Conservation (phyloP, 1,284 basidiomycete species). For the Kwoniella shivajii region DNA sequence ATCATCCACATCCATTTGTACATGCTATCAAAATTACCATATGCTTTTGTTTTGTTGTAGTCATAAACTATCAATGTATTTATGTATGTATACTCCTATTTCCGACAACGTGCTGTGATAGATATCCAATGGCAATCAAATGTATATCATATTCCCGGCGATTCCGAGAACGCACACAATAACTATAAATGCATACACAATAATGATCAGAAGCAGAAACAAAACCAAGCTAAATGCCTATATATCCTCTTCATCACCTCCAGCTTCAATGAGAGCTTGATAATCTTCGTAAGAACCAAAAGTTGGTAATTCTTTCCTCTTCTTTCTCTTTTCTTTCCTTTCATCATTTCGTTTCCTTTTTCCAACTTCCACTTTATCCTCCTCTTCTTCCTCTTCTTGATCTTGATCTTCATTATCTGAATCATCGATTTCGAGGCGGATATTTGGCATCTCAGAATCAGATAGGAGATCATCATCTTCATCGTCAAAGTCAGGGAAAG, state of each 20-base stretch:
- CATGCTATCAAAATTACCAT: no score
- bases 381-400: slow-evolving; percentile 55
- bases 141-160: no score
- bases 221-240: no score
- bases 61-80: no score
- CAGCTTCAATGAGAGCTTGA: slow-evolving; percentile 84
- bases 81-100: no score
- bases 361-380: slow-evolving; percentile 56
- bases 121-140: no score
- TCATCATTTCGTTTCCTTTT: slow-evolving; percentile 60
- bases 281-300: slow-evolving; percentile 97
- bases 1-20: no score
- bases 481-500: slow-evolving; percentile 45
- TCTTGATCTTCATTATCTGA: slow-evolving; percentile 50
- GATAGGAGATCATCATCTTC: slow-evolving; percentile 55
- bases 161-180: no score
- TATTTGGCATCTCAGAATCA: slow-evolving; percentile 52
- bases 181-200: no score
- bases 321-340: slow-evolving; percentile 59
- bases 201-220: not conserved
- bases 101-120: no score
- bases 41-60: no score
- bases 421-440: slow-evolving; percentile 35
- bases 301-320: slow-evolving; percentile 77
- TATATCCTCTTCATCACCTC: slow-evolving; percentile 66